phyloP scores from a whole-genome alignment of 768 basidiomycete genomes.

The Suillus americanus region DNA sequence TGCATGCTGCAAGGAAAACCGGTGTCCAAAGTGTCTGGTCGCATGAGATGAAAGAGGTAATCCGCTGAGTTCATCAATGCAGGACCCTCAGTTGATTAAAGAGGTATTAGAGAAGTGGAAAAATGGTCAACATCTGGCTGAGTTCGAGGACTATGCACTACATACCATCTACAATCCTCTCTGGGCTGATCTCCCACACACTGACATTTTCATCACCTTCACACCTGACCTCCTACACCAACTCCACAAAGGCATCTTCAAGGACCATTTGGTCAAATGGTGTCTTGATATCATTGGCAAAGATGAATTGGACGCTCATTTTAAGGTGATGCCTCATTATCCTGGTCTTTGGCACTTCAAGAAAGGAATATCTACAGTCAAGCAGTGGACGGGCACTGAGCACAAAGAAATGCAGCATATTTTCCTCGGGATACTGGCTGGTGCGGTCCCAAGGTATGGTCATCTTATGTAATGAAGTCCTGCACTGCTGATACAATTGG shows the following conservation, averaged over 20 bases:
- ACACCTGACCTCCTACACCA: constrained; percentile 47
- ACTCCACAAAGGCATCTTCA: constrained; percentile 47
- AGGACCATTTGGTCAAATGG: constrained; percentile 43
- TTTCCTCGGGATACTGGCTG: constrained; percentile 33
- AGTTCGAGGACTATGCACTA: constrained; percentile 3
- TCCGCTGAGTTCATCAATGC: too few relatives aligned
- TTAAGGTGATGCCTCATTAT: constrained; percentile 16
- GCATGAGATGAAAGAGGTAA: too few relatives aligned
- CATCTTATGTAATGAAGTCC: too few relatives aligned
- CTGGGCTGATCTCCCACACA: constrained; percentile 40
- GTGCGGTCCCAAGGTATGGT: constrained; percentile 9
- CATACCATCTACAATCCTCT: constrained; percentile 30
- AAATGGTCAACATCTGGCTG: constrained; percentile 6
- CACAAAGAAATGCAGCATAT: constrained; percentile 38
- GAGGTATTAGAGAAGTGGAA: constrained; percentile 1
- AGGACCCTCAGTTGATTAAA: too few relatives aligned
- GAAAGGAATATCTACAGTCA: constrained; percentile 39
- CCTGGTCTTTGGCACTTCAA: constrained; percentile 33
- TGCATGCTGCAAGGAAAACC: too few relatives aligned
- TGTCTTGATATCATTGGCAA: constrained; percentile 14
- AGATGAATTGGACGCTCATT: constrained; percentile 15
- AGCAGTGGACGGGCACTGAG: constrained; percentile 46
- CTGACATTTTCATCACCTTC: constrained; percentile 39
- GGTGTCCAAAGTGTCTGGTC: too few relatives aligned
- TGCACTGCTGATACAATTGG: not conserved